A percentile compares a stretch with the other conserved stretches of the same genome.
phyloP scores from a whole-genome alignment of 129 eudicot species.

The Tagetes erecta region DNA sequence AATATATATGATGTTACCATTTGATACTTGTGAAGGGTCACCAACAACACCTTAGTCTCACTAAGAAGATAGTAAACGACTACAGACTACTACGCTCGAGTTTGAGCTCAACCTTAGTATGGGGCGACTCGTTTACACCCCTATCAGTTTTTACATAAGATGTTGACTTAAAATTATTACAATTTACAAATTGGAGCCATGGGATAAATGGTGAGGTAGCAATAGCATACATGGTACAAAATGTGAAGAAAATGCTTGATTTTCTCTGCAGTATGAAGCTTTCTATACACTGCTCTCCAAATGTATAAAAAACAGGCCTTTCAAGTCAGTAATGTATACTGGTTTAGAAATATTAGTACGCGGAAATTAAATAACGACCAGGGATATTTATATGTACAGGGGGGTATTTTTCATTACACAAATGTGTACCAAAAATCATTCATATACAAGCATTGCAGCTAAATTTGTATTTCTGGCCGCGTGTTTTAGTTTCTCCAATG shows the following conservation, averaged over 20 bases:
- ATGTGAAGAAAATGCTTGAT: constrained; percentile 21
- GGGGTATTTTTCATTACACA: constrained; percentile 24
- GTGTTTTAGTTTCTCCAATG: constrained; percentile 84
- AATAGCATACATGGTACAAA: constrained; percentile 12
- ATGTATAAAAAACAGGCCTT: constrained; percentile 21
- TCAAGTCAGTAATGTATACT: constrained; percentile 32
- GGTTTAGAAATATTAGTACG: constrained; percentile 17
- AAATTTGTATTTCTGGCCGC: constrained; percentile 82
- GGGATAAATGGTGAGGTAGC: constrained; percentile 7
- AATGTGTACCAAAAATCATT: constrained; percentile 34
- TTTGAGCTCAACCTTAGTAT: constrained; percentile 1
- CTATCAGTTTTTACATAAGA: not conserved
- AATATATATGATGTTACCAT: too few relatives aligned
- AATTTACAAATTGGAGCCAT: constrained; percentile 15
- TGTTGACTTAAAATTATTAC: constrained; percentile 1
- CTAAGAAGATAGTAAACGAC: not conserved
- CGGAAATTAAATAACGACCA: constrained; percentile 13
- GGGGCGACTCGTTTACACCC: not conserved
- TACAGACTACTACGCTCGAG: not conserved
- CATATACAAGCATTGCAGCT: constrained; percentile 72
- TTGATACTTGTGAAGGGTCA: too few relatives aligned
- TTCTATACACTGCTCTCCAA: constrained; percentile 30
- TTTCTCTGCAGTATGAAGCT: constrained; percentile 22
- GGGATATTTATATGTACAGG: constrained; percentile 32
- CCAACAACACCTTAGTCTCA: too few relatives aligned